phyloP scores from a whole-genome alignment of 2,329 filamentous ascomycete species.

The Phialophora verrucosa region DNA sequence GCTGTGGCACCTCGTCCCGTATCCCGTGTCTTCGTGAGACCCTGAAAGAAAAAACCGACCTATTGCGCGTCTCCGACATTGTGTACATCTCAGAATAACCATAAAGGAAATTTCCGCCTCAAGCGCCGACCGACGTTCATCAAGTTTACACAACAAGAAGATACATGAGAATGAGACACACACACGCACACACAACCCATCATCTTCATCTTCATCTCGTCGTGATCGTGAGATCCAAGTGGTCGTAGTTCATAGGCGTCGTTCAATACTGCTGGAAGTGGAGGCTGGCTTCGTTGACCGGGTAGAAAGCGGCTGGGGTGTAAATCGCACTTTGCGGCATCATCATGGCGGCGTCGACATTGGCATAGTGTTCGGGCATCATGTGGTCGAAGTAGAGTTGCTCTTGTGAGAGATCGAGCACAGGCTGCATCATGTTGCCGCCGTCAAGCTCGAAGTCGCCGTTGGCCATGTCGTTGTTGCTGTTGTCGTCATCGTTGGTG shows the following conservation, averaged over 20 bases:
- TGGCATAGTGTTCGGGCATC: slow-evolving; percentile 12
- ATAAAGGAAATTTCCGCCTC: background rate
- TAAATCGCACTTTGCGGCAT: slow-evolving; percentile 13
- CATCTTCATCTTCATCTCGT: slow-evolving; percentile 9
- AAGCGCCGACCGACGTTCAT: background rate
- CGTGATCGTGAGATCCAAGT: slow-evolving; percentile 12
- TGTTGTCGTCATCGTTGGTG: slow-evolving; percentile 2
- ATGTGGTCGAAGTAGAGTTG: slow-evolving; percentile 23
- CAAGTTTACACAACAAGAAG: slow-evolving; percentile 8
- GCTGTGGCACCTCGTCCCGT: background rate
- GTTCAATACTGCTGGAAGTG: slow-evolving; percentile 8
- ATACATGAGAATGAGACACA: background rate
- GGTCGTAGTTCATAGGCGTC: slow-evolving; percentile 11
- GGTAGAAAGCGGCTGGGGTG: slow-evolving; percentile 10
- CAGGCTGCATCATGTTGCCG: slow-evolving; percentile 8
- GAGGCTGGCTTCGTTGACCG: background rate
- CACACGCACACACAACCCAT: background rate
- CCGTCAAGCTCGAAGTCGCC: slow-evolving; percentile 3
- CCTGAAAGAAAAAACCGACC: background rate
- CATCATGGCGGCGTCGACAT: slow-evolving; percentile 10
- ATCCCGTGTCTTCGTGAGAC: background rate
- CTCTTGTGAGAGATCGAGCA: slow-evolving; percentile 16
- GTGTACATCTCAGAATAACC: slow-evolving; percentile 2
- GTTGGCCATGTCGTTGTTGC: slow-evolving; percentile 1
- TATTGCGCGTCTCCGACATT: slow-evolving; percentile 9